Base-by-base conservation (phyloP, 176 grass and related monocot genomes). In the Zea luxurians region DNA sequence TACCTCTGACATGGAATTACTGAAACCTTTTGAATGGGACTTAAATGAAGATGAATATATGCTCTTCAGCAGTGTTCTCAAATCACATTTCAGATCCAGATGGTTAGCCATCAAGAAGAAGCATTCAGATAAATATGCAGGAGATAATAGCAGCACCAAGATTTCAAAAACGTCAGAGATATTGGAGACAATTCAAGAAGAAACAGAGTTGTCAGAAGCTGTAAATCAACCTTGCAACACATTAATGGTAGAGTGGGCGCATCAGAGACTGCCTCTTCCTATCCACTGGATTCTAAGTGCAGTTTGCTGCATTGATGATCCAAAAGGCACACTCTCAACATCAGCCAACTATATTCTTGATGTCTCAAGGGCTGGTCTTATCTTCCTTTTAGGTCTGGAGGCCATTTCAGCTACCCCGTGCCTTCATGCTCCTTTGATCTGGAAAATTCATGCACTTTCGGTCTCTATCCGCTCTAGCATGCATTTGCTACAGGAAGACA, bases 401-500 rank as follows among this genome's bases (percentile, higher is more conserved):
- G 82, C 83, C 73, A 75, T 87, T 82, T 92, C 78, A 64, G 68
- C 83, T 72, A 77, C 87, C 43, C 61, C 86, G 44, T 86, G 54
- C 59, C 86, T 78, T 64, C 85, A 80, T 83, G 53, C 52, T 81
- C 72, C 89, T 81, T 84, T 94, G 69, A 84, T 98, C 82, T 98
- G 91, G 92, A 98, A 98, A 80, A 87, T 92, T 54, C 92, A 98
- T 88, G 80, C 92, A 78, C 80, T 98, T 76, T 98, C 96, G 13
- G 83, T 82, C 55, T 89, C 91, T 67, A 71, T 99, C 80, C 65
- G 68, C 36, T 60, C 35, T 62, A 88, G 66, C 67, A 94, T 94
- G 85, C 86, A 91, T 66, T 87, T 94, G 65, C 87, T 95, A 64
- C 83, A 75, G 74, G 94, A 97, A 75, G 87, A 92, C 40, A 92